These are phyloP conservation scores for Dendrobium chrysotoxum DNA, from an alignment of 106 monocot species.

Conservation along the genomic window DNA sequence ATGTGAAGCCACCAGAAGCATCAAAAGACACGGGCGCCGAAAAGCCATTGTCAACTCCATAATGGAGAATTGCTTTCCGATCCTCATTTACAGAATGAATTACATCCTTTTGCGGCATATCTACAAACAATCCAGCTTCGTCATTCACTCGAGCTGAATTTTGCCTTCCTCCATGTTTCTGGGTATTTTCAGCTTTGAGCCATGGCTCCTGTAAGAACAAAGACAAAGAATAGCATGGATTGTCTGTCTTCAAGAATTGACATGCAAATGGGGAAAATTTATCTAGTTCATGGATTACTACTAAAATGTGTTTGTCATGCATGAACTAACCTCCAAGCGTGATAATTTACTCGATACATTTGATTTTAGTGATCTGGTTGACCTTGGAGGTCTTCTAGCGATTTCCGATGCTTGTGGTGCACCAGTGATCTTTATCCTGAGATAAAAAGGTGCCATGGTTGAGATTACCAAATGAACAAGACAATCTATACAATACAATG, in stretches of 20 bases:
- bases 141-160: constrained; percentile 13
- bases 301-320: neutral
- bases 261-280: neutral
- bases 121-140: constrained; percentile 29
- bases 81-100: constrained; percentile 14
- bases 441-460: neutral
- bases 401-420: constrained; percentile 7
- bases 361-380: constrained; percentile 10
- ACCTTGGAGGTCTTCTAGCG: constrained; percentile 23
- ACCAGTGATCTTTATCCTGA: constrained; percentile 26
- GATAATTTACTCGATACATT: constrained; percentile 13
- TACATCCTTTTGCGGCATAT: constrained; percentile 24
- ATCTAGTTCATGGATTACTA: constrained; percentile 1
- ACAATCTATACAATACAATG: neutral
- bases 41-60: constrained; percentile 7
- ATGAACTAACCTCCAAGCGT: constrained; percentile 21
- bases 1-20: constrained; percentile 29
- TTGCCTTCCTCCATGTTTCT: constrained; percentile 6
- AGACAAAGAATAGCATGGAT: neutral
- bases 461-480: neutral
- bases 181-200: constrained; percentile 2
- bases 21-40: constrained; percentile 21
- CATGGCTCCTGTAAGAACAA: constrained; percentile 24
- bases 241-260: neutral
- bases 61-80: constrained; percentile 12